These are phyloP conservation scores for Cryptosporidium canis DNA, from an alignment of 169 alveolate genomes.

Conservation along the genomic window DNA sequence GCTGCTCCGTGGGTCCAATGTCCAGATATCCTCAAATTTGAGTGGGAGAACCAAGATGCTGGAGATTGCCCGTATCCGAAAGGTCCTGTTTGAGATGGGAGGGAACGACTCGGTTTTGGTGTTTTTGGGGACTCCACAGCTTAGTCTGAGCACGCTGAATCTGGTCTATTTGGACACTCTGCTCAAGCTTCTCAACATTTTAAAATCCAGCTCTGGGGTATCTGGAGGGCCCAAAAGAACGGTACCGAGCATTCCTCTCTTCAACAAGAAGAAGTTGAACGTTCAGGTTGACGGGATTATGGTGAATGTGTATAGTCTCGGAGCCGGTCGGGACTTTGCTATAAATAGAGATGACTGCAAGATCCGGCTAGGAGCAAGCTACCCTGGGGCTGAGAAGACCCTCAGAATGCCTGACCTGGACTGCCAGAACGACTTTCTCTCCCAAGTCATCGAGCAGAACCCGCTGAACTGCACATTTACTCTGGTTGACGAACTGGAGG, in stretches of 20 bases:
- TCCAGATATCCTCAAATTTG: not conserved
- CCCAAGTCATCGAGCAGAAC: not conserved
- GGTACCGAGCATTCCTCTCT: not conserved
- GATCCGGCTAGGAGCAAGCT: not conserved
- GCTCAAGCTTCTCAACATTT: not conserved
- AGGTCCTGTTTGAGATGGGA: not conserved
- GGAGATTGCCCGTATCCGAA: not conserved
- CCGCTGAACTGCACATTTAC: constrained; percentile 10
- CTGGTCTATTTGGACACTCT: constrained; percentile 13
- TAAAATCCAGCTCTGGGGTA: not conserved
- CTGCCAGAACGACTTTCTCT: not conserved
- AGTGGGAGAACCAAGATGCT: constrained; percentile 3
- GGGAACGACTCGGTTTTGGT: not conserved
- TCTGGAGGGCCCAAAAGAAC: not conserved
- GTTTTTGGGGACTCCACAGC: not conserved
- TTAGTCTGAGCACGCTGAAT: not conserved
- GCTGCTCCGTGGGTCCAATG: not conserved
- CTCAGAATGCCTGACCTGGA: not conserved
- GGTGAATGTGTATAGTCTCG: not conserved
- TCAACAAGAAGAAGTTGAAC: not conserved
- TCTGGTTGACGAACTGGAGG: constrained; percentile 2
- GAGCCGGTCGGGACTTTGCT: not conserved
- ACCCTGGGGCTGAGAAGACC: not conserved
- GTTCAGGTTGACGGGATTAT: constrained; percentile 1
- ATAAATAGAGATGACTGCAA: not conserved